Base-by-base conservation (phyloP, 139 green algal species). In the Chlorella sp. region DNA sequence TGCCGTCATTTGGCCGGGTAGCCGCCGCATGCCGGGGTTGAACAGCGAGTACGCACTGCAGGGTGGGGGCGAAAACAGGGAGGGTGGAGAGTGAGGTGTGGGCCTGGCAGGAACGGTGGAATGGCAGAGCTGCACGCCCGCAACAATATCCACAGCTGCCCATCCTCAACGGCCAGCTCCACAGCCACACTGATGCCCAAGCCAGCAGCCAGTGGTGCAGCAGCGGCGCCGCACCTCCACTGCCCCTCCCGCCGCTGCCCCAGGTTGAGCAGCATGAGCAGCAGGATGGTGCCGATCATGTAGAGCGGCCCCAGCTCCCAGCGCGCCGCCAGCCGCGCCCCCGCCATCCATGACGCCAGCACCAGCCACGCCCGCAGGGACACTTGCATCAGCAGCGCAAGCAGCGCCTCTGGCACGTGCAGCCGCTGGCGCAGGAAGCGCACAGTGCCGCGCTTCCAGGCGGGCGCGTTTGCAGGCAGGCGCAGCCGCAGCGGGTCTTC, bases 1-100 rank as follows among this genome's bases (percentile, higher is more conserved):
- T 28, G 89, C 91, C 46, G 86, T 94, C 32, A 94, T 77, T 78
- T 92, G 86, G 16, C 91, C 91, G 28, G 88, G 86, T 38, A 94
- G 77, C 36, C 84, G 80, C 64, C 83, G 51, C 36, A 73, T 58
- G 32, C 85, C 72, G 0, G 40, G 43, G 73, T 94, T 94, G 88
- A 94, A 94, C 16, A 94, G 80, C 40, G 38, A 83, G 77, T 92
- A 93, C 0, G 90, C 51, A 60, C 51, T 60, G 51, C 51, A 60
- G 22, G 11, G 46, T 8, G 46, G 13, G 24, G 51, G 51, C 13
- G 13, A 60, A 24, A 16, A 11, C 11, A 54, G 46, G 46, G 46
- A 54, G 46, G n/a, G n/a, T n/a, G n/a, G n/a, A n/a, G n/a, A n/a
- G n/a, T n/a, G n/a, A n/a, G n/a, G n/a, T n/a, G n/a, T n/a, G n/a